Base-by-base conservation (phyloP, 331 rosid species). In the Acacia pycnantha region DNA sequence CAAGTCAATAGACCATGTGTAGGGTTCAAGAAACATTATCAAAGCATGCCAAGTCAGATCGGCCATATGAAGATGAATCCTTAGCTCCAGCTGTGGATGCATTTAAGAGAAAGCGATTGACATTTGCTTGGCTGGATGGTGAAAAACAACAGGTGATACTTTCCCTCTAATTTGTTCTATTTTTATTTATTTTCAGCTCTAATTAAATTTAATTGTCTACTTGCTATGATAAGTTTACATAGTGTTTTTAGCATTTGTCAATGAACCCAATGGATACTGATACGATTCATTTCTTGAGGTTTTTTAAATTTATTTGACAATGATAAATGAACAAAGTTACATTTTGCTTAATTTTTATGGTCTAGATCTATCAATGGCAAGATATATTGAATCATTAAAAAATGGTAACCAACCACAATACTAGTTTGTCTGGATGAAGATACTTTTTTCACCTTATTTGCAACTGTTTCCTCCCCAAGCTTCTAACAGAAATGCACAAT, bases 51-150 rank as follows among this genome's bases (percentile, higher is more conserved):
- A 86, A 87, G 77, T 84, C 77, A 41, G 85, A 87, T 56, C 31
- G 80, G 73, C 82, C 77, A 18, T 84, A 88, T 84, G 88, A 84
- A 85, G 90, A 80, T 78, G 90, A 87, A 80, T 68, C 88, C 58
- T 72, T 80, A 69, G 81, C 89, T 78, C 89, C 91, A 11, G 98
- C 92, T 59, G 88, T 87, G 44, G 88, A 47, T 64, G 97, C 94
- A 6, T 77, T 88, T 70, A 84, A 82, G 76, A 80, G 77, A 76
- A 92, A 88, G 79, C 88, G 97, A 77, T 78, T 95, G 87, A 88
- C 99, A 77, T 91, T 95, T 87, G 82, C 94, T 82, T 95, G 99
- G 99, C 90, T 95, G 89, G 99, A 93, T 51, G 97, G 99, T 77
- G 97, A 92, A 89, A 90, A 85, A 65, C 98, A 95, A 77, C 86